Conservation (phyloP, 768 basidiomycete species). For the Tricholoma bakamatsutake region DNA sequence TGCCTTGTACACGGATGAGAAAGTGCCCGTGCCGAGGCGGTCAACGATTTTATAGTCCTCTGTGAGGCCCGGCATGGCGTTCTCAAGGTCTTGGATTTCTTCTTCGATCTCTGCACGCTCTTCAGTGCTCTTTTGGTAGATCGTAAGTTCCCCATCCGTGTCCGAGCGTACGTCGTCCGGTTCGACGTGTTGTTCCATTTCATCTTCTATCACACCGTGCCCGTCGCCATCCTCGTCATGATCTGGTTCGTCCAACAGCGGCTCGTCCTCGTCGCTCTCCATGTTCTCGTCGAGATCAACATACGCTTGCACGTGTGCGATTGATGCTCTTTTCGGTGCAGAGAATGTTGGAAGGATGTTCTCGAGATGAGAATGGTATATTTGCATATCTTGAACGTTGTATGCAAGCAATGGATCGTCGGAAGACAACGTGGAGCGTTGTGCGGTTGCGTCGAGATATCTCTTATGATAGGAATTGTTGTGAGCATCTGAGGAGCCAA, state of each 20-base stretch:
- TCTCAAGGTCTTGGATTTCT: conserved; percentile 72
- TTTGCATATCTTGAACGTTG: conserved; percentile 32
- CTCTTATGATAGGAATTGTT: conserved; percentile 40
- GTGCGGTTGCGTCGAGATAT: conserved; percentile 28
- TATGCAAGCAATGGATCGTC: conserved; percentile 45
- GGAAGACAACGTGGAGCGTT: conserved; percentile 30
- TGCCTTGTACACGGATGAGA: conserved; percentile 99
- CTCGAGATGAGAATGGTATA: conserved; percentile 48
- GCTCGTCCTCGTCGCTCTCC: conserved; percentile 38
- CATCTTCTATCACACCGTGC: conserved; percentile 26
- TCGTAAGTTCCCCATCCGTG: conserved; percentile 58
- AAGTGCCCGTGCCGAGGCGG: conserved; percentile 93
- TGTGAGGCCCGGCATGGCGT: conserved; percentile 58
- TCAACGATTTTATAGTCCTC: conserved; percentile 77
- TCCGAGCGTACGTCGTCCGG: conserved; percentile 25
- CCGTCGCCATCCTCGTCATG: conserved; percentile 20
- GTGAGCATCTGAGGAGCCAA: conserved; percentile 52
- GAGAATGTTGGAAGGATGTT: conserved; percentile 30
- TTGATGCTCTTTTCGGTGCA: conserved; percentile 1
- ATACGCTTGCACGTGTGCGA: conserved; percentile 13
- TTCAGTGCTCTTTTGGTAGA: conserved; percentile 50
- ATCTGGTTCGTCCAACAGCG: conserved; percentile 19
- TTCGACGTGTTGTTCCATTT: conserved; percentile 28
- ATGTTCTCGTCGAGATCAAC: conserved; percentile 47
- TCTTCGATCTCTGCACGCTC: conserved; percentile 69